A percentile compares a stretch with the other conserved stretches of the same genome.
Evolutionary conservation across 2,329 filamentous ascomycete species (phyloP).

Genomic region (Purpureocillium takamizusanense): DNA sequence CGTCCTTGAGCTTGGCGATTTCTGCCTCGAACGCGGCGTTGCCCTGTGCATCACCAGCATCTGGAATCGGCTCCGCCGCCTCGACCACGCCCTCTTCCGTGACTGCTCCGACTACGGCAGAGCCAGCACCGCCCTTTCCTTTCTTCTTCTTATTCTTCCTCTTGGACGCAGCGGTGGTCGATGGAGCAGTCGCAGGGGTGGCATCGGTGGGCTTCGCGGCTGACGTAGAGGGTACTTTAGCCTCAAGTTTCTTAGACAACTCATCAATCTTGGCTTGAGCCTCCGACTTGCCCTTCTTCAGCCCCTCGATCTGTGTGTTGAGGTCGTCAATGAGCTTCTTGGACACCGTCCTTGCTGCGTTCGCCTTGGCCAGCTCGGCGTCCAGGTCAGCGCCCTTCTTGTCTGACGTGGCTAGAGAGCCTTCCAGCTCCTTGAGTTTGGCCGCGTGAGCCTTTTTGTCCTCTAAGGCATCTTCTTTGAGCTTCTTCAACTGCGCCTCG

Average conservation of each 20-base stretch:
- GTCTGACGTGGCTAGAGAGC: constrained; percentile 23
- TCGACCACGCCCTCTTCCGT: constrained; percentile 17
- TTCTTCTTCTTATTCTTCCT: constrained; percentile 88
- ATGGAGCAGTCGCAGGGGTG: constrained; percentile 12
- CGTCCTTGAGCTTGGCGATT: constrained; percentile 39
- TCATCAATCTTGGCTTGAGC: constrained; percentile 25
- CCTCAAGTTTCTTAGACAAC: constrained; percentile 35
- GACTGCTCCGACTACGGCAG: constrained; percentile 20
- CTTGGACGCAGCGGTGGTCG: constrained; percentile 19
- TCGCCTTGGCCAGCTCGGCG: constrained; percentile 27
- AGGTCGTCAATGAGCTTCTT: constrained; percentile 31
- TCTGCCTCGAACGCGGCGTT: constrained; percentile 36
- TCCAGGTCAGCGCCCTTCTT: constrained; percentile 29
- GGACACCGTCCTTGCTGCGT: constrained; percentile 28
- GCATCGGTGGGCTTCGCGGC: constrained; percentile 13
- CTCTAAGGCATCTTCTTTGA: constrained; percentile 26
- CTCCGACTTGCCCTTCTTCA: constrained; percentile 23
- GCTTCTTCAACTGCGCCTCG: constrained; percentile 33
- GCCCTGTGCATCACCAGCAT: constrained; percentile 14
- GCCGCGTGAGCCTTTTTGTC: constrained; percentile 21
- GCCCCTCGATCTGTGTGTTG: constrained; percentile 23
- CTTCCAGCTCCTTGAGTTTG: constrained; percentile 25
- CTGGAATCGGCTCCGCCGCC: constrained; percentile 18
- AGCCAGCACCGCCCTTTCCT: constrained; percentile 58
- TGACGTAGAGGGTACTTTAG: constrained; percentile 11